phyloP scores from a whole-genome alignment of 805 yeast genomes.

The Nakazawaea anatomiae region DNA sequence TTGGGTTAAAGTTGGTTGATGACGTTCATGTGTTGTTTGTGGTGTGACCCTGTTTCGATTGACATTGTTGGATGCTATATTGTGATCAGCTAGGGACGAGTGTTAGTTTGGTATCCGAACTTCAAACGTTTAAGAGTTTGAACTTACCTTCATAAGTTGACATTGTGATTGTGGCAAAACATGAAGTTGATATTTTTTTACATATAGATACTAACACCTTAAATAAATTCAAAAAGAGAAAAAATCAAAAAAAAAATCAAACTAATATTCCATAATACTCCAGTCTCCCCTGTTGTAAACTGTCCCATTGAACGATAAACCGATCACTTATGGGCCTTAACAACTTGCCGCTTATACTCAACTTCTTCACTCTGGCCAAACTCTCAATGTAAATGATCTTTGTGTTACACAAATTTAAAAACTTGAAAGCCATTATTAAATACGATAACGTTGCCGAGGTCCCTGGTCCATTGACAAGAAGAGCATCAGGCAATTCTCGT shows the following conservation, averaged over 20 bases:
- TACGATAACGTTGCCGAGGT: slow-evolving; percentile 68
- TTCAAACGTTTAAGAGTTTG: neutral
- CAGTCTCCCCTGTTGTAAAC: slow-evolving; percentile 50
- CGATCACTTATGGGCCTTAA: slow-evolving; percentile 68
- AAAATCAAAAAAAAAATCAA: slow-evolving; percentile 17
- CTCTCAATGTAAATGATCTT: slow-evolving; percentile 79
- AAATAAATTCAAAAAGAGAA: neutral
- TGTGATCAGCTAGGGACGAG: slow-evolving; percentile 1
- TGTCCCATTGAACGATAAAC: slow-evolving; percentile 88
- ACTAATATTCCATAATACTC: slow-evolving; percentile 79
- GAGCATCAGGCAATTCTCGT: slow-evolving; percentile 21
- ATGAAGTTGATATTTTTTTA: neutral
- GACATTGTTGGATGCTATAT: neutral
- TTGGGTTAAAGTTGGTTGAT: slow-evolving; percentile 6
- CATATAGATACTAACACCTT: neutral
- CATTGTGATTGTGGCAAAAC: slow-evolving; percentile 5
- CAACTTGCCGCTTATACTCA: slow-evolving; percentile 74
- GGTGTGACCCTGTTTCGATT: neutral
- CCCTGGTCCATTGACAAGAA: slow-evolving; percentile 73
- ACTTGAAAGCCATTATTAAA: slow-evolving; percentile 45
- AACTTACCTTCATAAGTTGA: slow-evolving; percentile 10
- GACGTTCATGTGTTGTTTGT: neutral
- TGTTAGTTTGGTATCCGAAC: neutral
- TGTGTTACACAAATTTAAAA: slow-evolving; percentile 39
- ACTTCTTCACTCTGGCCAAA: slow-evolving; percentile 68